Conservation (phyloP, 1,284 basidiomycete genomes). For the Exsudoporus floridanus region DNA sequence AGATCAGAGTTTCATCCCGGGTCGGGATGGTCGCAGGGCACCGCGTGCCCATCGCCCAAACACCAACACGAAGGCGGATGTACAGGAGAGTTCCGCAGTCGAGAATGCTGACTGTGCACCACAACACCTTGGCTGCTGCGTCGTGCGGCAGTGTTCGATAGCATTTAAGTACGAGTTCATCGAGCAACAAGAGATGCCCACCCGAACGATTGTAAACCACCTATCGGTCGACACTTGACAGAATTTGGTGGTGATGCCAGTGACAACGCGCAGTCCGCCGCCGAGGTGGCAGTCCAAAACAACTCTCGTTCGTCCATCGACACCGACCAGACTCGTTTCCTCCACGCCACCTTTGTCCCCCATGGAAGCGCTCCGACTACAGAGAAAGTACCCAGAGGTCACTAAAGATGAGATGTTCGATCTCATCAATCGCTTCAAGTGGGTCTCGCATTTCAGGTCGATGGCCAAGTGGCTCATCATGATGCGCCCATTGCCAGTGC, state of each 20-base stretch:
- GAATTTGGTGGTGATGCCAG: conserved; percentile 4
- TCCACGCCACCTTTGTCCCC: conserved; percentile 24
- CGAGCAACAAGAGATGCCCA: neutral
- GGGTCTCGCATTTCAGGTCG: conserved; percentile 37
- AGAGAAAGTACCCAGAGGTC: conserved; percentile 93
- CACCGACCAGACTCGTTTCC: conserved; percentile 8
- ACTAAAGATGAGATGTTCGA: conserved; percentile 91
- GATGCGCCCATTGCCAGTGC: conserved; percentile 45
- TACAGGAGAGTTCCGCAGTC: conserved; percentile 11
- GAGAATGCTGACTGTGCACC: conserved; percentile 1
- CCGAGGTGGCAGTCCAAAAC: conserved; percentile 20
- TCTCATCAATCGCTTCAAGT: conserved; percentile 94
- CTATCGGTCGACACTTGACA: neutral
- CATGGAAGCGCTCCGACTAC: conserved; percentile 87
- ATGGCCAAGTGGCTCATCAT: neutral
- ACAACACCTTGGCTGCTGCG: conserved; percentile 6
- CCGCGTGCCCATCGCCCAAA: neutral
- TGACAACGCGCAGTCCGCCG: conserved; percentile 1
- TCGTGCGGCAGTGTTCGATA: neutral
- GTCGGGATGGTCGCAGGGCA: neutral
- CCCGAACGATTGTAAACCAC: neutral
- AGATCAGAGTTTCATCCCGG: neutral
- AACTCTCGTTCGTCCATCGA: conserved; percentile 4
- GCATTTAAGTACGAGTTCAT: conserved; percentile 9
- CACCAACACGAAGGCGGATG: neutral